phyloP scores from a whole-genome alignment of 2,329 filamentous ascomycete genomes.

The Trichoderma sp. region DNA sequence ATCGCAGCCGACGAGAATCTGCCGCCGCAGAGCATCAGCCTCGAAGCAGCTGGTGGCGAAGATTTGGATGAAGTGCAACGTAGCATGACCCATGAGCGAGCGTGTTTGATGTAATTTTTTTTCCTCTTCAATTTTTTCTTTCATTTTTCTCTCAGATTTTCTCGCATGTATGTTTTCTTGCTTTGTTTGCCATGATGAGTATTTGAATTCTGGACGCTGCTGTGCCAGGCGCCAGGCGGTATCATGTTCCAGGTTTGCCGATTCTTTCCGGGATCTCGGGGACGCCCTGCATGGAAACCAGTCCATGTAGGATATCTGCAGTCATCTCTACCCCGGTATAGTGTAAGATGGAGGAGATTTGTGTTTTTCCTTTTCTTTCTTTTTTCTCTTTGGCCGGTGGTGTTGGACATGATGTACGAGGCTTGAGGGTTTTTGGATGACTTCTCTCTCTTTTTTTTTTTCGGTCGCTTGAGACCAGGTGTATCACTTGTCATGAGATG shows the following conservation, averaged over 20 bases:
- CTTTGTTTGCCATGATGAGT: neutral
- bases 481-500: constrained; percentile 10
- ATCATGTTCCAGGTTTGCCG: constrained; percentile 5
- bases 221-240: neutral
- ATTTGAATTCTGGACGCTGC: neutral
- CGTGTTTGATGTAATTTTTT: constrained; percentile 1
- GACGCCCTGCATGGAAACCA: constrained; percentile 1
- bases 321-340: neutral
- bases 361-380: neutral
- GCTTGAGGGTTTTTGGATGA: neutral
- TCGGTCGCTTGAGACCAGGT: neutral
- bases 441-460: neutral
- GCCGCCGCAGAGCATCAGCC: constrained; percentile 46
- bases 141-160: neutral
- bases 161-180: neutral
- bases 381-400: neutral
- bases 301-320: constrained; percentile 3
- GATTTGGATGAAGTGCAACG: constrained; percentile 39
- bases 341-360: neutral
- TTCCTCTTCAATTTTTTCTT: neutral
- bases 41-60: constrained; percentile 59
- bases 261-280: neutral
- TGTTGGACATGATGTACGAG: constrained; percentile 1
- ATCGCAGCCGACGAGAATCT: constrained; percentile 40
- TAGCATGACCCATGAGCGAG: constrained; percentile 13